Evolutionary conservation across 2,329 filamentous ascomycete species (phyloP), one percentile per base, ranked within the genome.

Genomic region (Exophiala bonariae): DNA sequence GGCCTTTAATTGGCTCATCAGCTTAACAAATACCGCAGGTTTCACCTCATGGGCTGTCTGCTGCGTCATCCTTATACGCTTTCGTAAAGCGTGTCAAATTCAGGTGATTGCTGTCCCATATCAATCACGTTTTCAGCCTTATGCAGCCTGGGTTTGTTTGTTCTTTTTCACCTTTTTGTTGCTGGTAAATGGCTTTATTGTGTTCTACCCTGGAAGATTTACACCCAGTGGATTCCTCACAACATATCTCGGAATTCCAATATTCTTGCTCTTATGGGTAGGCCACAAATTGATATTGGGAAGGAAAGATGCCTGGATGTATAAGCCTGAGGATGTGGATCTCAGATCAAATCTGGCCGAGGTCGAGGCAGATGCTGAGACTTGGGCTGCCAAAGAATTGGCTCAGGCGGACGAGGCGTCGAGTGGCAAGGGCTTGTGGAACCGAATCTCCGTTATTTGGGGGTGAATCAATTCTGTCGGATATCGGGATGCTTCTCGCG

Each of bases 121-220:
- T 57, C 65, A 66, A 19, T 78, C 75, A 10, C 58, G 59, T 11
- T 56, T 82, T 4, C 80, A 83, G 57, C 80, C 86, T 0, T 89
- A 84, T 61, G 80, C 80, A 2, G 77, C 85, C 0, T 87, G 76
- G 60, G 66, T 78, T 41, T 74, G 77, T 6, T 74, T 88, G 1
- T 61, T 76, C 13, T 61, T 81, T 14, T 76, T 89, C 40, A 58
- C 64, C 2, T 63, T 86, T 19, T 72, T 90, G 13, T 79, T 77
- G 1, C 66, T 90, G 3, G 83, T 87, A 55, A 88, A 88, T 58
- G 87, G 86, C 1, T 91, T 89, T 66, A 78, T 82, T 6, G 23
- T 26, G 23, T 90, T 91, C 62, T 85, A 85, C 62, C 79, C 81
- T 0, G 68, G 73, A 4, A 73, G 82, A 22, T 91, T 82, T 77